phyloP scores from a whole-genome alignment of 768 basidiomycete species.

The Boletus bicolor region DNA sequence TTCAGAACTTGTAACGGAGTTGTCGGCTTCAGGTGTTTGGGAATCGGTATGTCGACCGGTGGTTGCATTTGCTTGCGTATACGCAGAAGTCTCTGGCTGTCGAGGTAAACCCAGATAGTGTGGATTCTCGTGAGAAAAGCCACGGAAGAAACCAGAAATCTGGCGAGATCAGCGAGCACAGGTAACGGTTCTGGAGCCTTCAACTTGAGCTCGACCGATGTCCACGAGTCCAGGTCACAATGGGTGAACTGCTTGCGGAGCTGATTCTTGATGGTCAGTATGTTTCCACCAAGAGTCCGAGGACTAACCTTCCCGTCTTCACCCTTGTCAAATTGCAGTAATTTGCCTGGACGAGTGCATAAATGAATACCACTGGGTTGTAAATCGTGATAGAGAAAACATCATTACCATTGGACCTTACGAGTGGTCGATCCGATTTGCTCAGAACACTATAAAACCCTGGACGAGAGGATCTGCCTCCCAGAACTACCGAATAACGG shows the following conservation, averaged over 20 bases:
- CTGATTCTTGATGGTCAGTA: background rate
- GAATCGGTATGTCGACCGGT: background rate
- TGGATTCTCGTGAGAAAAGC: constrained; percentile 2
- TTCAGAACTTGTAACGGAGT: background rate
- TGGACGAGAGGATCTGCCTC: background rate
- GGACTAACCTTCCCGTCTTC: constrained; percentile 6
- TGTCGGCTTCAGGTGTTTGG: background rate
- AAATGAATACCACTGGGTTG: background rate
- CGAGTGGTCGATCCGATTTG: constrained; percentile 10
- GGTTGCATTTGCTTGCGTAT: background rate
- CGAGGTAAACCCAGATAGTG: constrained; percentile 2
- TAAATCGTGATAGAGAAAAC: background rate
- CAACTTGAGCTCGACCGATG: constrained; percentile 8
- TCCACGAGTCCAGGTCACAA: background rate
- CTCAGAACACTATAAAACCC: constrained; percentile 17
- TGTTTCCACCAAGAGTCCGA: background rate
- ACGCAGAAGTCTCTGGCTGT: background rate
- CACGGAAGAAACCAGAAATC: constrained; percentile 10
- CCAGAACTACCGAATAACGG: background rate
- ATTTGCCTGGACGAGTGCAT: constrained; percentile 3
- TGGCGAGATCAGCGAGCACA: constrained; percentile 1
- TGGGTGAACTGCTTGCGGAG: background rate
- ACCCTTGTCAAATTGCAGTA: constrained; percentile 6
- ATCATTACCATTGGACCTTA: constrained; percentile 4
- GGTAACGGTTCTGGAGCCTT: constrained; percentile 1